Evolutionary conservation across 768 basidiomycete genomes (phyloP).

Genomic region (Boletus rufocinnamomeus): DNA sequence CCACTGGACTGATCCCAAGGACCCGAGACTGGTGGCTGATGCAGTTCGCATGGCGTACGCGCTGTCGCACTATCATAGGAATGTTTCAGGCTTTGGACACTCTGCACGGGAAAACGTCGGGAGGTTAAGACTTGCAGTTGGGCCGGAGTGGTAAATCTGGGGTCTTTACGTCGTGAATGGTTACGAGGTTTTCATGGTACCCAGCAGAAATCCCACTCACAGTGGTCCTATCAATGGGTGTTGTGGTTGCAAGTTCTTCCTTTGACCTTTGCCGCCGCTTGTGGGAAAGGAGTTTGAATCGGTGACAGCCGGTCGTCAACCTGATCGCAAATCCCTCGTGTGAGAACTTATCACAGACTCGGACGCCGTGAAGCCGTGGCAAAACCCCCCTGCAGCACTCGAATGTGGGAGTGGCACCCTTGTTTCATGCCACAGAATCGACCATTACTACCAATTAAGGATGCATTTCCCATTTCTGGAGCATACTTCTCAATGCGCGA

Average conservation of each 20-base stretch:
- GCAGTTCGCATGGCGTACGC: not conserved
- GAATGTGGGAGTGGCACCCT: not conserved
- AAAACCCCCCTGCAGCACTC: not conserved
- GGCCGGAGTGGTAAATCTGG: not conserved
- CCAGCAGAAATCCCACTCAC: slow-evolving; percentile 1
- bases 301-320: slow-evolving; percentile 10
- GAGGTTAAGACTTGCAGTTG: too few species aligned
- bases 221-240: not conserved
- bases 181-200: slow-evolving; percentile 5
- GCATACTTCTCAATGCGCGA: not conserved
- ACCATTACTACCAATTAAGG: not conserved
- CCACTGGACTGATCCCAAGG: not conserved
- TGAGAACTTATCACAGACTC: not conserved
- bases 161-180: not conserved
- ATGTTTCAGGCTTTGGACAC: not conserved
- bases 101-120: not conserved
- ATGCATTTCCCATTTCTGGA: not conserved
- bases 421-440: not conserved
- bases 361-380: too few species aligned
- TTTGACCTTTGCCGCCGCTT: slow-evolving; percentile 11
- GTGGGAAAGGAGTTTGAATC: not conserved
- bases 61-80: not conserved
- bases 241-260: not conserved
- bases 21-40: not conserved
- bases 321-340: not conserved